Evolutionary conservation across 2,329 filamentous ascomycete genomes (phyloP).

Genomic region (Sporothrix luriei): DNA sequence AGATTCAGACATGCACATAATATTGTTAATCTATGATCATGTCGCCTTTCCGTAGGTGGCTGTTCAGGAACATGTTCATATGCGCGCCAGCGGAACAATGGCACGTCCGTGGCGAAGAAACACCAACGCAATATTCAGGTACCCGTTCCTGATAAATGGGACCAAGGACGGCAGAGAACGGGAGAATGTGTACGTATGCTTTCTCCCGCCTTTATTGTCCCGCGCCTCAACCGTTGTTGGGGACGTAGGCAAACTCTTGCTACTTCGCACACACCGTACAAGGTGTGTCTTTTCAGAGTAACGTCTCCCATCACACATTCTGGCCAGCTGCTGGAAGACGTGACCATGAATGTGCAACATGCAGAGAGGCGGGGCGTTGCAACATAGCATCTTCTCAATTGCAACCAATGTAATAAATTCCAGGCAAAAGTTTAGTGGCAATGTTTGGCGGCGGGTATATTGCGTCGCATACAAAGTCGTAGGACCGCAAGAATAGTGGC

Average conservation of each 20-base stretch:
- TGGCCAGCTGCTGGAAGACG: no score
- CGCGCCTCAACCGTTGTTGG: background rate
- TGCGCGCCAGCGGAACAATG: no score
- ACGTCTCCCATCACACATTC: background rate
- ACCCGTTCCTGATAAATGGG: conserved; percentile 4
- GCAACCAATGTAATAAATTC: no score
- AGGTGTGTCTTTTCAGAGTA: background rate
- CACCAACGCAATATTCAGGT: background rate
- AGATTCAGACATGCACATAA: no score
- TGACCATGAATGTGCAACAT: background rate
- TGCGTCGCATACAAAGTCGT: no score
- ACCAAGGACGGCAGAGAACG: conserved; percentile 2
- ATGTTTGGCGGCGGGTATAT: no score
- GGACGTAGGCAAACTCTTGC: background rate
- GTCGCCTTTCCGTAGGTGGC: background rate
- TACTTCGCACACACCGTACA: no score
- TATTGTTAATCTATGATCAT: background rate
- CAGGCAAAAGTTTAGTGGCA: no score
- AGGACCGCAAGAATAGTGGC: background rate
- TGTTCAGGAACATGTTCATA: conserved; percentile 3
- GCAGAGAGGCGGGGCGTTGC: background rate
- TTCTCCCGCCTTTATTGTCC: background rate
- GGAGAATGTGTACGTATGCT: conserved; percentile 14
- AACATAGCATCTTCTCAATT: background rate
- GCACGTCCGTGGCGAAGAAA: background rate